These are phyloP conservation scores for Stachybotrys chartarum DNA, from an alignment of 2,329 filamentous ascomycete genomes.

Conservation along the genomic window DNA sequence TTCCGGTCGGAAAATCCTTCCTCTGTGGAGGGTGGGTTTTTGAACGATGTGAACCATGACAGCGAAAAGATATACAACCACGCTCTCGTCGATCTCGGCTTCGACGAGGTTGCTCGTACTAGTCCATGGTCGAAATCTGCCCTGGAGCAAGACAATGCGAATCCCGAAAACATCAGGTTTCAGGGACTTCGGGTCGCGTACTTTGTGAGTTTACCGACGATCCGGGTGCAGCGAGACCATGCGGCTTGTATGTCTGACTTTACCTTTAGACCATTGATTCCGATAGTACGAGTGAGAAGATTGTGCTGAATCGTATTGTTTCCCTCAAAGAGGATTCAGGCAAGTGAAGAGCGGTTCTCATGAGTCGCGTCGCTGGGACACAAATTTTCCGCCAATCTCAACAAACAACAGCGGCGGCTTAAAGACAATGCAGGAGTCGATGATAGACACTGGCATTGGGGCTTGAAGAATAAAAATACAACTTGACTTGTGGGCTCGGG, in stretches of 20 bases:
- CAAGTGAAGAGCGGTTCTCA: not conserved
- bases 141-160: constrained; percentile 58
- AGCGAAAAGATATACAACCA: constrained; percentile 71
- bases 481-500: no score
- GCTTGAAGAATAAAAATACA: no score
- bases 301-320: not conserved
- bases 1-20: constrained; percentile 85
- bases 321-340: constrained; percentile 1
- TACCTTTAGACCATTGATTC: not conserved
- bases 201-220: constrained; percentile 46
- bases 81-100: constrained; percentile 75
- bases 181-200: constrained; percentile 87
- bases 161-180: constrained; percentile 74
- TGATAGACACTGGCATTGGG: no score
- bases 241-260: not conserved
- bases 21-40: constrained; percentile 68
- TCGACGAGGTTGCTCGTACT: constrained; percentile 64
- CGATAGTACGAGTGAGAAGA: not conserved
- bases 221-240: not conserved
- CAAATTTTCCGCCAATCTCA: no score
- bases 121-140: constrained; percentile 79
- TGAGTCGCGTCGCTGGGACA: no score
- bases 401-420: no score
- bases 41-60: constrained; percentile 76
- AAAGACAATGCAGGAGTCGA: no score